Conservation (phyloP, 331 rosid genomes). For the Rhamnella rubrinervis region DNA sequence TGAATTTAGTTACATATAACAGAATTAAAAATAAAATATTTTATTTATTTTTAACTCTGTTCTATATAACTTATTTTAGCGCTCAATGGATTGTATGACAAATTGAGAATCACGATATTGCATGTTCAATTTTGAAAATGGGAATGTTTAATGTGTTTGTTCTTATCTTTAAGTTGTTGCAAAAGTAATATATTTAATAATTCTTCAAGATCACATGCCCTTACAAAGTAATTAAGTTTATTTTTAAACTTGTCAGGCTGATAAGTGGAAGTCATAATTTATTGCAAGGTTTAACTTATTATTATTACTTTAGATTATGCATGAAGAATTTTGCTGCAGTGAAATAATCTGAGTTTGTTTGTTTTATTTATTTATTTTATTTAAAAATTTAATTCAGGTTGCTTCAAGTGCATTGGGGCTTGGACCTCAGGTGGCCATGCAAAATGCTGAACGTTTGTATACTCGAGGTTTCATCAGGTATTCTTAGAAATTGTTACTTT, state of each 20-base stretch:
- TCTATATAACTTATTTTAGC: too few species aligned
- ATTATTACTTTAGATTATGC: too few species aligned
- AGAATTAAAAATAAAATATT: too few species aligned
- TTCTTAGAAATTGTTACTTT: conserved; percentile 7
- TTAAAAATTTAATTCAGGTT: conserved; percentile 46
- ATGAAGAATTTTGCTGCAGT: too few species aligned
- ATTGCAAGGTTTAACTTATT: neutral
- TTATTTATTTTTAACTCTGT: too few species aligned
- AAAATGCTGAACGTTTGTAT: conserved; percentile 90
- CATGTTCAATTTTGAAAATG: too few species aligned
- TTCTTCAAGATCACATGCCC: neutral
- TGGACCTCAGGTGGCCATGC: conserved; percentile 98
- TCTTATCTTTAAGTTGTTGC: neutral
- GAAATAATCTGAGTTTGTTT: conserved; percentile 15
- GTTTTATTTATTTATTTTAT: neutral
- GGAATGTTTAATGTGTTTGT: neutral
- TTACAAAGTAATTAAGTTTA: neutral
- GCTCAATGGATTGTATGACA: too few species aligned
- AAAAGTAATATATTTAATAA: neutral
- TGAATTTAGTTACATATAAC: too few species aligned
- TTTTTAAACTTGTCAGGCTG: neutral
- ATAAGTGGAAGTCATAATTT: neutral
- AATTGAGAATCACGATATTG: too few species aligned
- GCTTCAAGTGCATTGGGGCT: conserved; percentile 95
- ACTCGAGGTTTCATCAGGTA: conserved; percentile 95